Evolutionary conservation across 768 basidiomycete genomes (phyloP).

Genomic region (Xerocomellus dryophilus): DNA sequence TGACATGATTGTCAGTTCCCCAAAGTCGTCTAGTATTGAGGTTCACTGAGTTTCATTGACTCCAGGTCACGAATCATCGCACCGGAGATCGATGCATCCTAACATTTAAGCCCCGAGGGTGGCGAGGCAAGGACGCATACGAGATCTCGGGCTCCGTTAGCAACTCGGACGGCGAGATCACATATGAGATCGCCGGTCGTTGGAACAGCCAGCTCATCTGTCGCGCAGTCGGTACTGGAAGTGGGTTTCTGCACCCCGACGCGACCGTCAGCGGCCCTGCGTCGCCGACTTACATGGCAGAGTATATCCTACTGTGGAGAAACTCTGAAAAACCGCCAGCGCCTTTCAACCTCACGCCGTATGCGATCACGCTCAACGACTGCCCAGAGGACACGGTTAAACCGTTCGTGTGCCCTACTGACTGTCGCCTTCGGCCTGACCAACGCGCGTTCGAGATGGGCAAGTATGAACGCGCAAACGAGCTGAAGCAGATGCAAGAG

Average conservation of each 20-base stretch:
- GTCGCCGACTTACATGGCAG: constrained; percentile 48
- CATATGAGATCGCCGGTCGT: constrained; percentile 88
- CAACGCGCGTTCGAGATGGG: constrained; percentile 94
- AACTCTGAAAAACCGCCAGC: constrained; percentile 81
- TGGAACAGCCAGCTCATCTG: constrained; percentile 97
- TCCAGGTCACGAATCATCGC: constrained; percentile 77
- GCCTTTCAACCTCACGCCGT: constrained; percentile 95
- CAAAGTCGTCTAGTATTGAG: neutral
- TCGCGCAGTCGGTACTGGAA: constrained; percentile 60
- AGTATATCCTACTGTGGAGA: constrained; percentile 87
- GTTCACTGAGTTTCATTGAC: constrained; percentile 3
- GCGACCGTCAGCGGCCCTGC: constrained; percentile 48
- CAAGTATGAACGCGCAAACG: constrained; percentile 79
- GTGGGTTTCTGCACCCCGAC: constrained; percentile 69
- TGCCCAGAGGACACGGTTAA: constrained; percentile 67
- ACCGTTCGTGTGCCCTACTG: constrained; percentile 80
- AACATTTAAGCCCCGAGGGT: constrained; percentile 95
- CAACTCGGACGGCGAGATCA: constrained; percentile 59
- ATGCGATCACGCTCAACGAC: constrained; percentile 89
- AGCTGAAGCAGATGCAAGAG: constrained; percentile 75
- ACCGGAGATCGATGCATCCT: constrained; percentile 84
- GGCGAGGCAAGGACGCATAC: constrained; percentile 87
- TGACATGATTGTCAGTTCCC: constrained; percentile 77
- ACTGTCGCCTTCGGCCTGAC: constrained; percentile 89
- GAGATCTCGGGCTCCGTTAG: constrained; percentile 88